phyloP scores from a whole-genome alignment of 441 rosid species.

The Pelargonium fulgidum region DNA sequence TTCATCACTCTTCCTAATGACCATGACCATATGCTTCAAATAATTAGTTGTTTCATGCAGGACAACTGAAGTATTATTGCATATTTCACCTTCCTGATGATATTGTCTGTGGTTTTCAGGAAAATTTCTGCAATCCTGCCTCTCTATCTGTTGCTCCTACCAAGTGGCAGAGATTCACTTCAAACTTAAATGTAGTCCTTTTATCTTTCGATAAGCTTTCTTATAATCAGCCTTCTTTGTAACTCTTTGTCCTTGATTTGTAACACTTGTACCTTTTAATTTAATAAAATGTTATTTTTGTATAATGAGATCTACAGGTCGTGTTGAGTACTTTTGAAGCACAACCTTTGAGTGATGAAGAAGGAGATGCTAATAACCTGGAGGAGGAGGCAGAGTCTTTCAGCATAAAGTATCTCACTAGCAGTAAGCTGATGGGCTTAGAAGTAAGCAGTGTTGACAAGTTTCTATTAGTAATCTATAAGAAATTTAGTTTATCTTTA shows the following conservation, averaged over 20 bases:
- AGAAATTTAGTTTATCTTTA: not conserved
- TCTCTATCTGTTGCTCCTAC: conserved; percentile 53
- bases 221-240: conserved; percentile 3
- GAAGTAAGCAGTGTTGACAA: conserved; percentile 47
- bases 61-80: not conserved
- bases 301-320: conserved; percentile 45
- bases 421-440: conserved; percentile 97
- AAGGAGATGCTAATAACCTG: conserved; percentile 80
- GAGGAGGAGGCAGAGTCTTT: conserved; percentile 92
- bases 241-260: not conserved
- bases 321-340: conserved; percentile 89
- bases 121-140: conserved; percentile 81
- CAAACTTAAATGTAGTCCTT: conserved; percentile 64
- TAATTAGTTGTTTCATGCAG: not conserved
- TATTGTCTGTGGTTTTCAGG: conserved; percentile 45
- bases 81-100: conserved; percentile 6
- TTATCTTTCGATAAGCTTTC: conserved; percentile 10
- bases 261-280: not conserved
- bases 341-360: conserved; percentile 96
- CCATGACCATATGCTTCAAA: not conserved
- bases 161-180: conserved; percentile 91
- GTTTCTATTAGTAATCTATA: conserved; percentile 6
- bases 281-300: conserved; percentile 7
- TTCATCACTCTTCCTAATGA: conserved; percentile 5
- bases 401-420: conserved; percentile 88